Conservation (phyloP, 768 basidiomycete species). For the Suillus tomentosus region DNA sequence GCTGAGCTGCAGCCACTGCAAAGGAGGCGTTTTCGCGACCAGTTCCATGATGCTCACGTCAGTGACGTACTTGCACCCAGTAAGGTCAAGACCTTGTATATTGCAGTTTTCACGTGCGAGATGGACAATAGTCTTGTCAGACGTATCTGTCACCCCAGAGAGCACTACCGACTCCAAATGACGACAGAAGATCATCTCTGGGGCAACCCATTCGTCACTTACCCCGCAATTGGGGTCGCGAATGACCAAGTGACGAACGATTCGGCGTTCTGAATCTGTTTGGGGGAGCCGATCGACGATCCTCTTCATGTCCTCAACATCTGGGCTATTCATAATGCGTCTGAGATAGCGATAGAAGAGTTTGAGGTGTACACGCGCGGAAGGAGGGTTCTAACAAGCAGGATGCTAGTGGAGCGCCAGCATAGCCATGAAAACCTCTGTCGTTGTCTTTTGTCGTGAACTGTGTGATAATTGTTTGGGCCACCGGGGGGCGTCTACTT, state of each 20-base stretch:
- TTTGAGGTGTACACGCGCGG: not conserved
- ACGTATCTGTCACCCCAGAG: slow-evolving; percentile 64
- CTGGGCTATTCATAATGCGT: slow-evolving; percentile 27
- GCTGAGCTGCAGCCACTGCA: slow-evolving; percentile 77
- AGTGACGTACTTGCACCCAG: slow-evolving; percentile 72
- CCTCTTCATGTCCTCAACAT: slow-evolving; percentile 56
- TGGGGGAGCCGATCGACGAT: slow-evolving; percentile 62
- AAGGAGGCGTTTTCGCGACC: slow-evolving; percentile 61
- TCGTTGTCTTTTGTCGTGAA: not conserved
- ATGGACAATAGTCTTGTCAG: slow-evolving; percentile 67
- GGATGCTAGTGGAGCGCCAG: slow-evolving; percentile 5
- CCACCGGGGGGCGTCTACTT: slow-evolving; percentile 5
- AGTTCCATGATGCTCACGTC: slow-evolving; percentile 78
- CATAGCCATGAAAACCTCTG: not conserved
- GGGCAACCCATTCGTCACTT: slow-evolving; percentile 60
- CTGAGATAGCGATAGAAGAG: not conserved
- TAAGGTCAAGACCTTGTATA: slow-evolving; percentile 75
- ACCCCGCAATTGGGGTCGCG: slow-evolving; percentile 43
- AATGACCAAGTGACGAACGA: slow-evolving; percentile 62
- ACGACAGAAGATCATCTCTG: slow-evolving; percentile 58
- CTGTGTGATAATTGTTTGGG: not conserved
- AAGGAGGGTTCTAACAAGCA: slow-evolving; percentile 1
- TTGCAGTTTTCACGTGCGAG: slow-evolving; percentile 64
- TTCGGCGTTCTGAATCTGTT: slow-evolving; percentile 55
- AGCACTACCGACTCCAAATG: slow-evolving; percentile 70